Evolutionary conservation across 257 asterid genomes (phyloP), one percentile per base, ranked within the genome.

Genomic region (Ocimum tenuiflorum): DNA sequence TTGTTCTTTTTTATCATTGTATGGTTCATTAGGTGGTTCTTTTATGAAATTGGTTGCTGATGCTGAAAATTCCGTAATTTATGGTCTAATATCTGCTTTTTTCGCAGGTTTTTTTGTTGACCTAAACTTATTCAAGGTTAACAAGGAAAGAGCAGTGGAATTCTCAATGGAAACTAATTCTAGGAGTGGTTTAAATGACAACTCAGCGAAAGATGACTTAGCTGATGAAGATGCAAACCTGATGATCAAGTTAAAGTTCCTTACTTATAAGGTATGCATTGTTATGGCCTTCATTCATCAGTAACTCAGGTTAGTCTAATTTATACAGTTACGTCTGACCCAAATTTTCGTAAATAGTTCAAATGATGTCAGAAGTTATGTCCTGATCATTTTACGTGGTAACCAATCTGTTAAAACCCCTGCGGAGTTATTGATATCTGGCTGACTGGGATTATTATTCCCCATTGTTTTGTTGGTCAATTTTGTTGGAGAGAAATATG

Each of bases 141-240:
- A 61, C 18, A 84, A 78, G 69, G 88, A 78, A 67, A 84, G 70
- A 68, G 70, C 81, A 15, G 71, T 68, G 20, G 88, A 88, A 53
- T 75, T 73, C 70, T 65, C 75, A 58, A 68, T 65, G 67, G 75
- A 61, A 19, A 77, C 47, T 19, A 70, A 81, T 77, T 70, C 52
- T 46, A 60, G 56, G 58, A 75, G 71, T 52, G 78, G 73, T 20
- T 33, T 67, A 51, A 78, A 74, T 56, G 83, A 70, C 45, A 68
- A 76, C 43, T 67, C 79, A 24, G 73, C 50, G 24, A 80, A 69
- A 60, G 78, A 79, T 71, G 83, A 83, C 65, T 81, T 94, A 79
- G 97, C 95, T 31, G 95, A 94, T 75, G 99, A 90, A 81, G 99
- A 94, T 83, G 99, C 99, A 52, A 94, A 94, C 80, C 72, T 94